These are phyloP conservation scores for Entoloma clypeatum DNA, from an alignment of 1,284 basidiomycete genomes.

Conservation along the genomic window DNA sequence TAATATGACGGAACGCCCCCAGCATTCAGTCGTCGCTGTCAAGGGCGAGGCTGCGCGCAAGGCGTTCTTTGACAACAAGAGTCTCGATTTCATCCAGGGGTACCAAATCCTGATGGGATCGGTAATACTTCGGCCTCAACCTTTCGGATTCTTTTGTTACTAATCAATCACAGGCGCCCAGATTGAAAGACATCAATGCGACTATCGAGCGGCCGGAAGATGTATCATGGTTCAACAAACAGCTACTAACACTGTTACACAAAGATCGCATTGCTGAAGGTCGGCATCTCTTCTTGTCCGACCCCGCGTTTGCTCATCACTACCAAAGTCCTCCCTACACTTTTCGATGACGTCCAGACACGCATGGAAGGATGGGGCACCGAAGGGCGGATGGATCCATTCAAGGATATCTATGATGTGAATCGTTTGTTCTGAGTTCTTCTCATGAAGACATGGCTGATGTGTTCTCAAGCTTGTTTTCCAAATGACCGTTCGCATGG, in stretches of 20 bases:
- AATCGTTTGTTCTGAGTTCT: neutral
- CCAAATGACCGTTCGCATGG: constrained; percentile 37
- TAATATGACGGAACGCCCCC: neutral
- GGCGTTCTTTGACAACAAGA: constrained; percentile 30
- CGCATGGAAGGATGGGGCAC: constrained; percentile 30
- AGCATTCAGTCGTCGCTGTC: constrained; percentile 28
- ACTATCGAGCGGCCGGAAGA: constrained; percentile 11
- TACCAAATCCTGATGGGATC: constrained; percentile 33
- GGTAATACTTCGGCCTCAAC: constrained; percentile 17
- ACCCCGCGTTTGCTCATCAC: neutral
- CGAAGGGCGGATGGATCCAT: constrained; percentile 32
- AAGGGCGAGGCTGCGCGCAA: constrained; percentile 30
- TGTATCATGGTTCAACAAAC: constrained; percentile 7
- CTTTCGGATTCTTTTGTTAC: neutral
- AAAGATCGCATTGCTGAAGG: constrained; percentile 1
- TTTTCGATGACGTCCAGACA: constrained; percentile 30
- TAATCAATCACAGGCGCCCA: constrained; percentile 19
- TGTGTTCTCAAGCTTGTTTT: constrained; percentile 43
- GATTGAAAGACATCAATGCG: constrained; percentile 26
- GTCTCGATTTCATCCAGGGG: constrained; percentile 30
- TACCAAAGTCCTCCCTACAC: constrained; percentile 27
- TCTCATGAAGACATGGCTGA: too few species aligned
- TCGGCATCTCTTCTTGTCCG: neutral
- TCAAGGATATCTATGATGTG: constrained; percentile 33
- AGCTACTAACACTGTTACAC: constrained; percentile 2